Percentiles rank a stretch among this genome's conserved stretches.
Evolutionary conservation across 306 rosid species (phyloP).

Genomic region (Vigna reflexopilosa): DNA sequence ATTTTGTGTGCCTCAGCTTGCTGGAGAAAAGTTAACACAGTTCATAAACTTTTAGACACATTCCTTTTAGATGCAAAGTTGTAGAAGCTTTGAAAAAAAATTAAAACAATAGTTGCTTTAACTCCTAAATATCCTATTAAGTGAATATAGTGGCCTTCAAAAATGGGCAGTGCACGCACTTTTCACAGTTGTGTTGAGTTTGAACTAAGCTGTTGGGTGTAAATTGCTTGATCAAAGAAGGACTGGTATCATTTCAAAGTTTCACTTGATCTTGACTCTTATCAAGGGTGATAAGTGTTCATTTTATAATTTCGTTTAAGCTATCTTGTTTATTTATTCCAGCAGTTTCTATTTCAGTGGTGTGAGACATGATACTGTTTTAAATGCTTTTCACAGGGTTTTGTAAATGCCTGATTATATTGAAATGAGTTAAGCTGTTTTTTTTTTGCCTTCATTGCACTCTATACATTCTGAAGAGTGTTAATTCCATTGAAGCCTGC

Average conservation of each 20-base stretch:
- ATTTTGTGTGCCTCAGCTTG: constrained; percentile 9
- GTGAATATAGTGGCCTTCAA: constrained; percentile 11
- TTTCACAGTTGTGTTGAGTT: background rate
- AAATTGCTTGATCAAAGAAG: background rate
- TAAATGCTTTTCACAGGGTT: constrained; percentile 22
- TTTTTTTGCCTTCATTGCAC: background rate
- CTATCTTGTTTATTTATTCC: constrained; percentile 19
- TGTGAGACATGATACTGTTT: background rate
- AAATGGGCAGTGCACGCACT: background rate
- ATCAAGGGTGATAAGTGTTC: background rate
- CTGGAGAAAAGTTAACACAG: constrained; percentile 20
- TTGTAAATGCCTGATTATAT: constrained; percentile 17
- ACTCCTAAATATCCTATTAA: background rate
- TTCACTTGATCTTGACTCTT: constrained; percentile 6
- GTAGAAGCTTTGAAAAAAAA: constrained; percentile 18
- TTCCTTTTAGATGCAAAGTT: constrained; percentile 23
- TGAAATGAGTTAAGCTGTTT: background rate
- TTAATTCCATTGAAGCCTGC: constrained; percentile 24
- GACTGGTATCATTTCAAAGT: background rate
- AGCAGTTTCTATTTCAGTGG: constrained; percentile 22
- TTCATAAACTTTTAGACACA: background rate
- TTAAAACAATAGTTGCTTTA: background rate
- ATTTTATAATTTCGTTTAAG: background rate
- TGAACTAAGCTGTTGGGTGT: background rate
- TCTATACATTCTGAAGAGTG: constrained; percentile 1